phyloP scores from a whole-genome alignment of 2,329 filamentous ascomycete genomes.

The Fusarium algeriense region DNA sequence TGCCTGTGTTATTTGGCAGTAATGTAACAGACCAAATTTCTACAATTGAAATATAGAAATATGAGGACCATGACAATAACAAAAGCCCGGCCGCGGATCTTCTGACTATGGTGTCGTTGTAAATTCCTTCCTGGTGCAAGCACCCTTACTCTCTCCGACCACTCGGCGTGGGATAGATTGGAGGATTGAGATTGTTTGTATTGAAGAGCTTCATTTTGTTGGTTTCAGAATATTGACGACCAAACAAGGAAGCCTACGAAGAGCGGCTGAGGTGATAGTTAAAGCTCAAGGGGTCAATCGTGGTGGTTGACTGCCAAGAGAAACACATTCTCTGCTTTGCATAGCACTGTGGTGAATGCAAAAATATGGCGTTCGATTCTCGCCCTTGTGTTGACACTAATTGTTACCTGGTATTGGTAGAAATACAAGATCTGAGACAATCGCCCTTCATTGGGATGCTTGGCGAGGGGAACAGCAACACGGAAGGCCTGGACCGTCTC shows the following conservation, averaged over 20 bases:
- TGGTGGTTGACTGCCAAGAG: neutral
- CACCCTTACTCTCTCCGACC: constrained; percentile 4
- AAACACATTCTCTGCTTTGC: neutral
- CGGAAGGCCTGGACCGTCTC: neutral
- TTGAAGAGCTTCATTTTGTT: neutral
- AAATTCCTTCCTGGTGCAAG: constrained; percentile 1
- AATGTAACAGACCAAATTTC: neutral
- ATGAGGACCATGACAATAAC: neutral
- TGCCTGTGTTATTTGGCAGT: fast-evolving
- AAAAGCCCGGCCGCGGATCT: constrained; percentile 12
- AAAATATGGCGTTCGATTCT: neutral
- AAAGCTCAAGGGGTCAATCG: neutral
- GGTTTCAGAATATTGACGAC: neutral
- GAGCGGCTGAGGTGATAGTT: neutral
- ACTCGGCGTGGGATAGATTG: neutral
- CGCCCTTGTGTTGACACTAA: constrained; percentile 1
- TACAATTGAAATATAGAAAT: constrained; percentile 13
- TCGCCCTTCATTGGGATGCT: neutral
- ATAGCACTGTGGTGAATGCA: too few species aligned
- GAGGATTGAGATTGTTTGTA: neutral
- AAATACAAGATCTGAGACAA: constrained; percentile 2
- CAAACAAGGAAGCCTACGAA: neutral
- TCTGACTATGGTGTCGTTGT: neutral
- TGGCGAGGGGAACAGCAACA: neutral
- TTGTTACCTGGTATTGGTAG: neutral